Evolutionary conservation across 768 basidiomycete genomes (phyloP).

Genomic region (Gloeostereum incarnatum): DNA sequence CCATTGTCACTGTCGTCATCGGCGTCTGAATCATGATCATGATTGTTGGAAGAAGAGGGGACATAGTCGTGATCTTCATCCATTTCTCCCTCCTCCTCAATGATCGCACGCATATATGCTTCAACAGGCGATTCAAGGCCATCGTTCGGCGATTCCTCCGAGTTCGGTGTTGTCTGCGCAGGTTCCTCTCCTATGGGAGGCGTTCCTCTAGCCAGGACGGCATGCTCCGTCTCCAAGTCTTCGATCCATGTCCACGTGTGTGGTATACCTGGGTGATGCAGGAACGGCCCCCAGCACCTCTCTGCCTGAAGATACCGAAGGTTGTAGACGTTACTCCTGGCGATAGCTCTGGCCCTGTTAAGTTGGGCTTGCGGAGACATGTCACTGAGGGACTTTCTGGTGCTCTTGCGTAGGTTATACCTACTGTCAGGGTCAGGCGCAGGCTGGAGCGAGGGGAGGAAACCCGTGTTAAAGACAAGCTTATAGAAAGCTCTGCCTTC

Average conservation of each 20-base stretch:
- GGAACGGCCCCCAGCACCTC: constrained; percentile 12
- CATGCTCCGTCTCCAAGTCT: no score
- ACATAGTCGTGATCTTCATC: neutral
- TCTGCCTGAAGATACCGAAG: constrained; percentile 9
- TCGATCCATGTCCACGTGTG: no score
- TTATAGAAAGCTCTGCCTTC: constrained; percentile 21
- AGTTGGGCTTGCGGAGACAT: neutral
- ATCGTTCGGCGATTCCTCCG: no score
- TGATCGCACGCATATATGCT: no score
- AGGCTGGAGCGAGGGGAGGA: constrained; percentile 17
- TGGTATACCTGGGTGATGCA: no score
- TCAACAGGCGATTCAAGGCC: no score
- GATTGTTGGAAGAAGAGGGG: neutral
- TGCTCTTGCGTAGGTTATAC: constrained; percentile 1
- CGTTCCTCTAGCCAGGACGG: no score
- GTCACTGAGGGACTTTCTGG: neutral
- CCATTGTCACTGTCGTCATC: neutral
- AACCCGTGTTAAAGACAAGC: constrained; percentile 28
- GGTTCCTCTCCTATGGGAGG: no score
- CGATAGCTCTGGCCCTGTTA: constrained; percentile 9
- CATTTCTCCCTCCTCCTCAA: no score
- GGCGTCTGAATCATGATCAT: neutral
- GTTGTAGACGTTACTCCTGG: constrained; percentile 12
- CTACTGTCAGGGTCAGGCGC: neutral
- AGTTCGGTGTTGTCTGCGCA: no score